Percentiles rank a stretch among this genome's conserved stretches.
Evolutionary conservation across 495 filamentous ascomycete genomes (phyloP).

Genomic region (Alectoria sarmentosa): DNA sequence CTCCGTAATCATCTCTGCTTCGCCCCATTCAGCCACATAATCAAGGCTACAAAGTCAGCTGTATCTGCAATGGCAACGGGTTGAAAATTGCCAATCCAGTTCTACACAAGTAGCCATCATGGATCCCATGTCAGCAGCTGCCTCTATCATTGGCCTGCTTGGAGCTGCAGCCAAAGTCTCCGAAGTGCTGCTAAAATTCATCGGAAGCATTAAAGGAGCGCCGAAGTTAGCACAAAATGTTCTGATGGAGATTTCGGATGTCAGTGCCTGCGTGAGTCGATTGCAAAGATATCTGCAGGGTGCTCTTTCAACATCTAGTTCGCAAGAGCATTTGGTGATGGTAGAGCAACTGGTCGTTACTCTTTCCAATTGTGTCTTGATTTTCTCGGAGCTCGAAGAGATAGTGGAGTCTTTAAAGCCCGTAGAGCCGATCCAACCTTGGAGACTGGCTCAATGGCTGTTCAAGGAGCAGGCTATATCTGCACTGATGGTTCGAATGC

Average conservation of each 20-base stretch:
- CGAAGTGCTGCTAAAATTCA: constrained; percentile 10
- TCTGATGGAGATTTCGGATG: constrained; percentile 14
- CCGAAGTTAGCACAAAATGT: constrained; percentile 13
- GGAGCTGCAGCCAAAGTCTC: constrained; percentile 18
- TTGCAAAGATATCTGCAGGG: constrained; percentile 14
- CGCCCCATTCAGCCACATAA: too few species aligned
- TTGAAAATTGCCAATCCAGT: not conserved
- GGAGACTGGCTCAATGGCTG: constrained; percentile 20
- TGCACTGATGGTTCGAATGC: constrained; percentile 16
- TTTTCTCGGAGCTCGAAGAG: constrained; percentile 25
- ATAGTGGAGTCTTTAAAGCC: constrained; percentile 13
- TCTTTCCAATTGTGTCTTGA: constrained; percentile 20
- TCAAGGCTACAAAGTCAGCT: too few species aligned
- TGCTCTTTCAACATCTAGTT: not conserved
- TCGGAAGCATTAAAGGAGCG: constrained; percentile 12
- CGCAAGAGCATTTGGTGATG: constrained; percentile 10
- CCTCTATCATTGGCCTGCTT: constrained; percentile 18
- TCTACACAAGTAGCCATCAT: not conserved
- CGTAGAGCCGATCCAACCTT: constrained; percentile 2
- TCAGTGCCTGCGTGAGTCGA: constrained; percentile 10
- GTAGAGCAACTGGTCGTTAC: constrained; percentile 24
- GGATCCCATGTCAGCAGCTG: constrained; percentile 20
- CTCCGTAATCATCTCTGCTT: too few species aligned
- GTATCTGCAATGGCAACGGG: too few species aligned
- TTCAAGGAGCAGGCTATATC: constrained; percentile 16